Evolutionary conservation across 805 yeast genomes (phyloP), one percentile per base, ranked within the genome.

Genomic region (Wickerhamiella vanderwaltii): DNA sequence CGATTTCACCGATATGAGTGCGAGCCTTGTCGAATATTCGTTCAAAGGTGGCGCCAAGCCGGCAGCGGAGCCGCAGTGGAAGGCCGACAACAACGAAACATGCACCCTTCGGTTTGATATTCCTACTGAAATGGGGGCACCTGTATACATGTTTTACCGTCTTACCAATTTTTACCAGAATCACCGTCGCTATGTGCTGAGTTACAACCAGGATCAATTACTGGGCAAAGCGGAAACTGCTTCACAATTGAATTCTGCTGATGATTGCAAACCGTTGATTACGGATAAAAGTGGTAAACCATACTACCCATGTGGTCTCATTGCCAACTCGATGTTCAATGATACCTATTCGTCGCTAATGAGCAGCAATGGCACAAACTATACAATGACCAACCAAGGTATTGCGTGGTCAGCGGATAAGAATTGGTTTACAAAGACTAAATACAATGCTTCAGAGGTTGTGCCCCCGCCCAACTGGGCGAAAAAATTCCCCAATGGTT

Each of bases 381-480:
- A 64, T 53, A 30, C 30, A n/a, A 58, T 73, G 62, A 65, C 73
- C 3, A 67, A 71, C 46, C 57, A 61, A 22, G 85, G 74, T 4
- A 88, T 88, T 42, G 80, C 96, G 3, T 88, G 98, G 98, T 47
- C 72, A 2, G 67, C 85, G 1, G 96, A 91, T 61, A 66, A 73
- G 43, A 63, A 72, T 29, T 71, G 82, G 48, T 88, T 72, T 64
- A 75, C 79, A 64, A 75, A 72, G 55, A 80, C 97, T 1, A 51
- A 65, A 41, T 87, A 91, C 58, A 66, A 69, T 31, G 66, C 77
- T 6, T 56, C 66, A 22, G 77, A 85, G 11, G 78, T 88, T 33
- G 91, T 78, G 2, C 98, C 98, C 9, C 98, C 98, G 5, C 94
- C 91, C 40, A 84, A 81, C 63, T 88, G 98, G 98, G 66, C 63